phyloP scores from a whole-genome alignment of 352 stramenopile genomes.

The Peronosclerospora sorghi region DNA sequence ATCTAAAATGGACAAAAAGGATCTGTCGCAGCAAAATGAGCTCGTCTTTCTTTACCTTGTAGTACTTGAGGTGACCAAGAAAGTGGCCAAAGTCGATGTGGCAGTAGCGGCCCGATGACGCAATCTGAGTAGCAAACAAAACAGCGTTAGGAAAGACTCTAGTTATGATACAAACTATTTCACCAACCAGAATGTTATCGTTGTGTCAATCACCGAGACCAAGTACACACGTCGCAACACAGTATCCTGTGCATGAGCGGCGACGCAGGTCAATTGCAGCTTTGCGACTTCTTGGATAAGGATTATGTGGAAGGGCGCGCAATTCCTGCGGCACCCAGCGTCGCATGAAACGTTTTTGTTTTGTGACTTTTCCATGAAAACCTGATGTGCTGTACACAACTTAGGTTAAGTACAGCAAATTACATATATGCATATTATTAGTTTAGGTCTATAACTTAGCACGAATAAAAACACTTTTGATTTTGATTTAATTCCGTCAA shows the following conservation, averaged over 20 bases:
- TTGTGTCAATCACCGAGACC: slow-evolving; percentile 92
- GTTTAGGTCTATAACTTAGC: too few relatives aligned
- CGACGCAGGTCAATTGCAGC: slow-evolving; percentile 78
- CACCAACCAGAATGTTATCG: slow-evolving; percentile 92
- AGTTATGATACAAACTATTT: not conserved
- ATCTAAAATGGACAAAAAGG: not conserved
- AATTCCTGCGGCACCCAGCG: too few relatives aligned
- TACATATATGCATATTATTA: too few relatives aligned
- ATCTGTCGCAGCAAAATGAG: not conserved
- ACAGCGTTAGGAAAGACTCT: not conserved
- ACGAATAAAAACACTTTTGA: too few relatives aligned
- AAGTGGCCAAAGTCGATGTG: slow-evolving; percentile 87
- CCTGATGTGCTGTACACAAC: too few relatives aligned
- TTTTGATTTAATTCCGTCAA: too few relatives aligned
- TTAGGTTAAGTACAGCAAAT: too few relatives aligned
- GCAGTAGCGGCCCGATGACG: slow-evolving; percentile 70
- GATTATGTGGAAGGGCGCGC: too few relatives aligned
- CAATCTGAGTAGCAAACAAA: slow-evolving; percentile 33
- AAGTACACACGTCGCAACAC: slow-evolving; percentile 89
- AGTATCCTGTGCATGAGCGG: slow-evolving; percentile 86
- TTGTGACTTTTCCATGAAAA: too few relatives aligned
- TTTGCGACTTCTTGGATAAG: slow-evolving; percentile 46
- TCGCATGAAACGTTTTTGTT: too few relatives aligned
- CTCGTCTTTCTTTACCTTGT: slow-evolving; percentile 10
- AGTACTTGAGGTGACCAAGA: slow-evolving; percentile 83